phyloP scores from a whole-genome alignment of 805 yeast genomes.

The Clavispora fructus region DNA sequence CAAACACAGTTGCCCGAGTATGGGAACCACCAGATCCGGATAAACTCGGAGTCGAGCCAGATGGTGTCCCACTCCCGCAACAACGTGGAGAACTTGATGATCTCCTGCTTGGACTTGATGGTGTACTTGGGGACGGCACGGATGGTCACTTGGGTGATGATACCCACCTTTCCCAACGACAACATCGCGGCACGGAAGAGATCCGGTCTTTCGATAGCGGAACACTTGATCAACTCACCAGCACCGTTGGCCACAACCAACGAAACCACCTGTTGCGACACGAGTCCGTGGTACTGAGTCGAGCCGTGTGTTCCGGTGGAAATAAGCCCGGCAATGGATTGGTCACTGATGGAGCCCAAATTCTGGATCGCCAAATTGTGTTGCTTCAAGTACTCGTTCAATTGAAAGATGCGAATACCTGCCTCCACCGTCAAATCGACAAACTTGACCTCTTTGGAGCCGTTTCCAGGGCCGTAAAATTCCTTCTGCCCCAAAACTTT shows the following conservation, averaged over 20 bases:
- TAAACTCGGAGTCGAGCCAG: conserved; percentile 88
- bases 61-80: conserved; percentile 68
- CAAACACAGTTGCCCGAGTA: conserved; percentile 78
- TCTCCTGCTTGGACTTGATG: conserved; percentile 74
- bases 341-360: conserved; percentile 90
- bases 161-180: conserved; percentile 88
- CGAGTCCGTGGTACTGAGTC: conserved; percentile 85
- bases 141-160: conserved; percentile 78
- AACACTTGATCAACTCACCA: conserved; percentile 67
- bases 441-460: conserved; percentile 45
- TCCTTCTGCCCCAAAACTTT: conserved; percentile 45
- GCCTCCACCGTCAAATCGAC: conserved; percentile 95
- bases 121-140: conserved; percentile 82
- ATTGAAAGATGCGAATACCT: conserved; percentile 72
- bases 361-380: conserved; percentile 80
- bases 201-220: conserved; percentile 56
- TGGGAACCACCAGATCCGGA: conserved; percentile 97
- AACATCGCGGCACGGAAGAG: conserved; percentile 77
- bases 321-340: conserved; percentile 90
- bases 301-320: conserved; percentile 98
- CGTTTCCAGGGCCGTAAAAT: conserved; percentile 35
- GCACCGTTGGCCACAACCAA: conserved; percentile 68
- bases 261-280: conserved; percentile 81
- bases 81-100: conserved; percentile 70
- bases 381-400: conserved; percentile 60